These are phyloP conservation scores for Smittium mucronatum DNA, from an alignment of 371 early-diverging fungal genomes.

Conservation along the genomic window DNA sequence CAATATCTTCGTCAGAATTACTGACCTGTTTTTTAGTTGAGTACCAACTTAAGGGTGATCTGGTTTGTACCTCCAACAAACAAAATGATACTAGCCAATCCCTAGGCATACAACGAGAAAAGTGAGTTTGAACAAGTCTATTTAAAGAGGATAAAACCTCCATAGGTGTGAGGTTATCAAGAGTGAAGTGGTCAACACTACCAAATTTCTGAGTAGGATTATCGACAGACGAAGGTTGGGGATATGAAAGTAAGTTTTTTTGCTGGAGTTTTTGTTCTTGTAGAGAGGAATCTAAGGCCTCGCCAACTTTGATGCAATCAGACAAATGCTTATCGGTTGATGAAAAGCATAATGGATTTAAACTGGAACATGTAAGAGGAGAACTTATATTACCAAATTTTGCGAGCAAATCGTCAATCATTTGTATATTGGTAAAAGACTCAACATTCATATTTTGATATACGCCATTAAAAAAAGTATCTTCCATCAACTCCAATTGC, in stretches of 20 bases:
- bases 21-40: conserved; percentile 39
- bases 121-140: conserved; percentile 35
- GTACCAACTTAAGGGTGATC: conserved; percentile 57
- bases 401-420: not conserved
- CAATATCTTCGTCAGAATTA: conserved; percentile 38
- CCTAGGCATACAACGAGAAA: conserved; percentile 44
- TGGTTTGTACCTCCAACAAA: conserved; percentile 54
- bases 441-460: not conserved
- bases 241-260: not conserved
- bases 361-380: no score
- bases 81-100: conserved; percentile 64
- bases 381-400: not conserved
- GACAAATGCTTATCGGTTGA: not conserved
- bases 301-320: not conserved
- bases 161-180: conserved; percentile 6
- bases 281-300: not conserved
- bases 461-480: not conserved
- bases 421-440: not conserved
- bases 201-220: not conserved
- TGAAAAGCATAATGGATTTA: conserved; percentile 8
- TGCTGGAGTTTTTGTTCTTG: not conserved
- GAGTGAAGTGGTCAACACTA: not conserved
- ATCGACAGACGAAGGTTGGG: not conserved
- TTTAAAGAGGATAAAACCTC: conserved; percentile 23
- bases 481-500: no score